These are phyloP conservation scores for Kodamaea lidongshanica DNA, from an alignment of 805 yeast genomes.

Conservation along the genomic window DNA sequence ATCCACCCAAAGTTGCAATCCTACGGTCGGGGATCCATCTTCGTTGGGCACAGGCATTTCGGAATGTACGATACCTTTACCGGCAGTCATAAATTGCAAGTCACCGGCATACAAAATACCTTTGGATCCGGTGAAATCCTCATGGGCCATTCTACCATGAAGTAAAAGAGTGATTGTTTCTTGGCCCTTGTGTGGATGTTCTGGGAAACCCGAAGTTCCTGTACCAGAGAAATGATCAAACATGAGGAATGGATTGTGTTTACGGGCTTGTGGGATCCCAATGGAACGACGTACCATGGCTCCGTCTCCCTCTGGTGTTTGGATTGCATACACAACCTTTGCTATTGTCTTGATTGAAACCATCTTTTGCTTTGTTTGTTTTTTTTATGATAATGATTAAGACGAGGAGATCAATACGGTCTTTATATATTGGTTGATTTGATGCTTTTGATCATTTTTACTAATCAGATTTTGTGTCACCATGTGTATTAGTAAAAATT, in stretches of 20 bases:
- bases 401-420: too few species aligned
- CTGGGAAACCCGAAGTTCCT: slow-evolving; percentile 72
- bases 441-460: too few species aligned
- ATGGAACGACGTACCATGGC: slow-evolving; percentile 78
- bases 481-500: too few species aligned
- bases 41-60: slow-evolving; percentile 70
- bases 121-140: slow-evolving; percentile 80
- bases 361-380: too few species aligned
- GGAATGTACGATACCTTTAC: slow-evolving; percentile 77
- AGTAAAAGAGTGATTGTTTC: slow-evolving; percentile 67
- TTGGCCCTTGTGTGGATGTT: slow-evolving; percentile 79
- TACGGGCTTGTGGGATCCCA: slow-evolving; percentile 61
- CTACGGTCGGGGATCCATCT: slow-evolving; percentile 43
- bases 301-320: slow-evolving; percentile 84
- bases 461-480: too few species aligned
- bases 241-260: slow-evolving; percentile 77
- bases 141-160: slow-evolving; percentile 68
- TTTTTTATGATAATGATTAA: too few species aligned
- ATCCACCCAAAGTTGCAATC: slow-evolving; percentile 88
- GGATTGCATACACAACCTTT: slow-evolving; percentile 43
- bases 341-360: slow-evolving; percentile 30
- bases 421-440: too few species aligned
- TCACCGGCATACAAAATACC: slow-evolving; percentile 79
- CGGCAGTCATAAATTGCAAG: slow-evolving; percentile 92
- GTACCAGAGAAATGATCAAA: slow-evolving; percentile 69